These are phyloP conservation scores for Naegleria gruberi DNA, from an alignment of 208 protist species.

Conservation along the genomic window DNA sequence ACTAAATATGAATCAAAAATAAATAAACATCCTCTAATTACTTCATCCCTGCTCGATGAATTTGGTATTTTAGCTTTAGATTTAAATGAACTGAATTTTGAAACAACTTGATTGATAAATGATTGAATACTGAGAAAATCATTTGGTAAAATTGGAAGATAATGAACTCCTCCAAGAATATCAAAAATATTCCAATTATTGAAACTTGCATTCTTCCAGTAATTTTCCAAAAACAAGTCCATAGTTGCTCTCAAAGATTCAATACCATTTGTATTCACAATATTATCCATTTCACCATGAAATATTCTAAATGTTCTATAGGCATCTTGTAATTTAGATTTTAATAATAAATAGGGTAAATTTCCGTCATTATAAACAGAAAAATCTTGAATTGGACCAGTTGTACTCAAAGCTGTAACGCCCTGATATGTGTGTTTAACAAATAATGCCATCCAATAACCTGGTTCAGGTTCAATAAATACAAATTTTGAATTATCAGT, in stretches of 20 bases:
- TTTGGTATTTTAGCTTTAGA: background rate
- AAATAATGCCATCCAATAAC: background rate
- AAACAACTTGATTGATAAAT: background rate
- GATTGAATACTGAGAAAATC: background rate
- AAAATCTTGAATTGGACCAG: background rate
- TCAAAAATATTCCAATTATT: background rate
- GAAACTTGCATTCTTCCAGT: background rate
- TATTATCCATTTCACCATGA: background rate
- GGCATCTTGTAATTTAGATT: background rate
- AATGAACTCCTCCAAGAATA: background rate
- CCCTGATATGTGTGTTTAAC: background rate
- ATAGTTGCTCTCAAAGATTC: background rate
- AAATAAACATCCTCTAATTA: background rate
- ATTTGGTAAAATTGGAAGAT: background rate
- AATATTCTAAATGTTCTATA: slow-evolving; percentile 3
- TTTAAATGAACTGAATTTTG: background rate
- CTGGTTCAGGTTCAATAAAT: slow-evolving; percentile 3
- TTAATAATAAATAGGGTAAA: background rate
- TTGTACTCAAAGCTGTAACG: background rate
- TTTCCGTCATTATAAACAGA: background rate
- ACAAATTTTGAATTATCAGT: background rate
- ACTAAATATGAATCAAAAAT: background rate
- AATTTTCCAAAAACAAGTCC: background rate
- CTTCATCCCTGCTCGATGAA: background rate
- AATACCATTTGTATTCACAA: background rate